These are phyloP conservation scores for Aristolochia contorta DNA, from an alignment of 164 flowering plant species.

Conservation along the genomic window DNA sequence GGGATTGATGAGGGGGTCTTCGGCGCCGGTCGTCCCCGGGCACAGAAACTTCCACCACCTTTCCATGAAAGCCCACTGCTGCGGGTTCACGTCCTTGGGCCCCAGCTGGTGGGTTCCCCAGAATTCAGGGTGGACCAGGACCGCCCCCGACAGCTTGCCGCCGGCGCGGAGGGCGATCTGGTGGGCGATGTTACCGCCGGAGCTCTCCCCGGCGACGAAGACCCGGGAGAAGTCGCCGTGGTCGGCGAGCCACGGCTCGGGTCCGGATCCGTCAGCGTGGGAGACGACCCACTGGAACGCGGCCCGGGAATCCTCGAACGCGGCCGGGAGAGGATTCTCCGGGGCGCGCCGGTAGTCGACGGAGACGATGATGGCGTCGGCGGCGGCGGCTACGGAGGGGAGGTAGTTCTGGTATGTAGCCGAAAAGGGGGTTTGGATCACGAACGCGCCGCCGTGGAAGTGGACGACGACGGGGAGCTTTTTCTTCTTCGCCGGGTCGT, in stretches of 20 bases:
- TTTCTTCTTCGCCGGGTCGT: neutral
- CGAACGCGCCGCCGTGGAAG: conserved; percentile 54
- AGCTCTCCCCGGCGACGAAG: conserved; percentile 49
- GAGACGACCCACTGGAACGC: conserved; percentile 42
- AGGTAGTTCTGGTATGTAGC: conserved; percentile 18
- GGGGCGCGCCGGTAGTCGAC: conserved; percentile 49
- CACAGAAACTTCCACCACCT: conserved; percentile 4
- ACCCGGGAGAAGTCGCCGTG: conserved; percentile 33
- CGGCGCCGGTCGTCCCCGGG: conserved; percentile 2
- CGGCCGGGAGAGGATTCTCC: conserved; percentile 26
- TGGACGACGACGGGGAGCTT: conserved; percentile 40
- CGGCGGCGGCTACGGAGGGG: conserved; percentile 16
- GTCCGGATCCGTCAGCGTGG: conserved; percentile 11
- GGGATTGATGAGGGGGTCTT: conserved; percentile 7
- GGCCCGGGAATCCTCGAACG: conserved; percentile 44
- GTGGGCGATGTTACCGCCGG: conserved; percentile 49
- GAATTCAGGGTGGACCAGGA: conserved; percentile 5
- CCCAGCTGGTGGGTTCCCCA: conserved; percentile 4
- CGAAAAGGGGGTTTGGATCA: conserved; percentile 35
- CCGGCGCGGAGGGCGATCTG: conserved; percentile 13
- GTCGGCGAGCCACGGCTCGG: conserved; percentile 33
- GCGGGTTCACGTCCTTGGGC: neutral
- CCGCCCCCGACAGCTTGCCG: neutral
- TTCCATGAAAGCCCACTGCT: neutral
- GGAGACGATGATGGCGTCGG: conserved; percentile 25